phyloP scores from a whole-genome alignment of 352 stramenopile genomes.

The Phytophthora idaei region DNA sequence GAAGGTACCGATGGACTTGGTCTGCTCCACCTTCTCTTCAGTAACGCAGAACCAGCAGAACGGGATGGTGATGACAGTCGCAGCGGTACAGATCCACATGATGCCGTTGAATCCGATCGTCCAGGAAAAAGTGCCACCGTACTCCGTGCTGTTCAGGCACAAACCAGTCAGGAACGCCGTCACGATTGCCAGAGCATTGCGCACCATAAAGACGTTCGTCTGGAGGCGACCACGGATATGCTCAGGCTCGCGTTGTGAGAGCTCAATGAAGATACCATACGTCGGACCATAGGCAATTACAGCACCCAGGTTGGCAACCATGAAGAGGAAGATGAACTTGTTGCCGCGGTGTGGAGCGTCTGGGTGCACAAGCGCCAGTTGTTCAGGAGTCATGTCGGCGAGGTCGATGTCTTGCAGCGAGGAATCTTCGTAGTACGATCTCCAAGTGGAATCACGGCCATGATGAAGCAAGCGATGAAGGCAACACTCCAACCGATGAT shows the following conservation, averaged over 20 bases:
- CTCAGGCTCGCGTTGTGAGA: slow-evolving; percentile 25
- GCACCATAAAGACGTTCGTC: slow-evolving; percentile 42
- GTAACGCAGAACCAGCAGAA: slow-evolving; percentile 49
- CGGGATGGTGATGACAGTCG: slow-evolving; percentile 32
- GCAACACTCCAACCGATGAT: not conserved
- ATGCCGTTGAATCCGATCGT: slow-evolving; percentile 50
- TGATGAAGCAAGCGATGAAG: slow-evolving; percentile 25
- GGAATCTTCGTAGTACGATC: slow-evolving; percentile 46
- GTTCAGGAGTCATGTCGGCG: slow-evolving; percentile 34
- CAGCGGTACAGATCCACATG: slow-evolving; percentile 40
- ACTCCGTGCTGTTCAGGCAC: slow-evolving; percentile 47
- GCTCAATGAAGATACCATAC: slow-evolving; percentile 25
- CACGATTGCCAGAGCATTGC: slow-evolving; percentile 28
- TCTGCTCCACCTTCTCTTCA: slow-evolving; percentile 35
- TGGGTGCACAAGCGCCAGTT: slow-evolving; percentile 38
- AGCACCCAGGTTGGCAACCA: slow-evolving; percentile 13
- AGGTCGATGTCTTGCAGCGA: slow-evolving; percentile 30
- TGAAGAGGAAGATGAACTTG: slow-evolving; percentile 16
- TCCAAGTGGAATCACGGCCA: slow-evolving; percentile 47
- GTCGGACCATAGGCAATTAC: slow-evolving; percentile 11
- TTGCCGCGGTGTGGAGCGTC: slow-evolving; percentile 40
- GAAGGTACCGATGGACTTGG: slow-evolving; percentile 25
- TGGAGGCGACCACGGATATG: slow-evolving; percentile 32
- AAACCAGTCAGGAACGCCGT: slow-evolving; percentile 49
- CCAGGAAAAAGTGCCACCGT: slow-evolving; percentile 54